Conservation (phyloP, 306 rosid genomes). For the Argentina anserina region DNA sequence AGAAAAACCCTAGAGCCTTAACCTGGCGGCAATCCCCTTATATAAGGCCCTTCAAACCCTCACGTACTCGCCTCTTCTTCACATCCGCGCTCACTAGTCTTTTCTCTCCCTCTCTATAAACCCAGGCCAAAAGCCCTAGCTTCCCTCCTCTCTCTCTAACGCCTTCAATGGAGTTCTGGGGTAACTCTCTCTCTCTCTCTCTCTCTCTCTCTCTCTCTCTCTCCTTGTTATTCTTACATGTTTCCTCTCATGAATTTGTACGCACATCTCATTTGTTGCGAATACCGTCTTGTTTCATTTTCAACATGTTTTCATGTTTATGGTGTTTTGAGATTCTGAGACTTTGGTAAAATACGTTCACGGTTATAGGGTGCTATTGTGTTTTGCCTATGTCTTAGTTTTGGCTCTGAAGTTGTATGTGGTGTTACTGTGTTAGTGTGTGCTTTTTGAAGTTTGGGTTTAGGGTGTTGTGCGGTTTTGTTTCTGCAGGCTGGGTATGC, state of each 20-base stretch:
- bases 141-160: background rate
- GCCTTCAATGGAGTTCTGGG: conserved; percentile 82
- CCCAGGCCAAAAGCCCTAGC: conserved; percentile 30
- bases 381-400: no score
- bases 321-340: background rate
- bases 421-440: background rate
- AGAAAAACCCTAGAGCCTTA: conserved; percentile 37
- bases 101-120: background rate
- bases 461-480: background rate
- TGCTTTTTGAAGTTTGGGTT: background rate
- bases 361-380: background rate
- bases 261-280: background rate
- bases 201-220: background rate
- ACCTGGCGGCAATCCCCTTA: conserved; percentile 26
- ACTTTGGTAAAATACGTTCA: no score
- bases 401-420: background rate
- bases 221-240: background rate
- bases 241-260: background rate
- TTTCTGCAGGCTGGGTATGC: background rate
- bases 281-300: background rate
- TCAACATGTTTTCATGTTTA: background rate
- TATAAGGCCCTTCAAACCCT: conserved; percentile 24
- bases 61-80: background rate
- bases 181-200: conserved; percentile 37
- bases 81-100: background rate